These are phyloP conservation scores for Suhomyces taliae DNA, from an alignment of 1,139 yeast genomes.

Conservation along the genomic window DNA sequence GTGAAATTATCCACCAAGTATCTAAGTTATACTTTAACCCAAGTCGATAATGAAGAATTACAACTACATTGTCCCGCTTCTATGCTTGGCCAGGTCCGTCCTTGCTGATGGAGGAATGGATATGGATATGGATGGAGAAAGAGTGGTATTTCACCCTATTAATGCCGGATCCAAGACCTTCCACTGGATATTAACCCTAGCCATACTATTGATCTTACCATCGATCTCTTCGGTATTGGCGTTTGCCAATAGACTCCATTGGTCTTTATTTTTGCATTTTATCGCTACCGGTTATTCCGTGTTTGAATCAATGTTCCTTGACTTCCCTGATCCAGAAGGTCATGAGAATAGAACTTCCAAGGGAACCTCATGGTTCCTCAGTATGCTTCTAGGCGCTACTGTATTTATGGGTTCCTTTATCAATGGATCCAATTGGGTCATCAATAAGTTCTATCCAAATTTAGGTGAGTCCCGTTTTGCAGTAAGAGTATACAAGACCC, in stretches of 20 bases:
- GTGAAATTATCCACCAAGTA: neutral
- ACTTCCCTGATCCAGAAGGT: constrained; percentile 62
- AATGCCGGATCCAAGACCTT: constrained; percentile 55
- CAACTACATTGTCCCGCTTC: neutral
- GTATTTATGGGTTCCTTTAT: constrained; percentile 55
- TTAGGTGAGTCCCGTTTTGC: constrained; percentile 12
- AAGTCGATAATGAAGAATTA: neutral
- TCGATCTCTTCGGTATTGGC: constrained; percentile 55
- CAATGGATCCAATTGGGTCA: constrained; percentile 51
- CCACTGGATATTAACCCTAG: constrained; percentile 61
- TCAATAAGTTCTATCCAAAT: constrained; percentile 37
- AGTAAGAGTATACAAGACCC: constrained; percentile 39
- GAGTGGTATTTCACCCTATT: constrained; percentile 43
- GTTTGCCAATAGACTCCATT: constrained; percentile 49
- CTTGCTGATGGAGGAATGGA: constrained; percentile 20
- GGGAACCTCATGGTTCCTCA: constrained; percentile 64
- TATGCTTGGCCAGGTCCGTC: neutral
- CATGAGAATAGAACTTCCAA: constrained; percentile 66
- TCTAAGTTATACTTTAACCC: neutral
- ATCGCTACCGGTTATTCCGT: constrained; percentile 50
- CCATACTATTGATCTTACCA: constrained; percentile 50
- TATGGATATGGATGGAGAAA: constrained; percentile 33
- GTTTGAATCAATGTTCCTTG: constrained; percentile 54
- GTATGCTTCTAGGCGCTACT: constrained; percentile 44
- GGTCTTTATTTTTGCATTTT: constrained; percentile 49